Percentiles rank a stretch among this genome's conserved stretches.
Conservation (phyloP, 2,329 filamentous ascomycete genomes). For the Penicillium sp. region DNA sequence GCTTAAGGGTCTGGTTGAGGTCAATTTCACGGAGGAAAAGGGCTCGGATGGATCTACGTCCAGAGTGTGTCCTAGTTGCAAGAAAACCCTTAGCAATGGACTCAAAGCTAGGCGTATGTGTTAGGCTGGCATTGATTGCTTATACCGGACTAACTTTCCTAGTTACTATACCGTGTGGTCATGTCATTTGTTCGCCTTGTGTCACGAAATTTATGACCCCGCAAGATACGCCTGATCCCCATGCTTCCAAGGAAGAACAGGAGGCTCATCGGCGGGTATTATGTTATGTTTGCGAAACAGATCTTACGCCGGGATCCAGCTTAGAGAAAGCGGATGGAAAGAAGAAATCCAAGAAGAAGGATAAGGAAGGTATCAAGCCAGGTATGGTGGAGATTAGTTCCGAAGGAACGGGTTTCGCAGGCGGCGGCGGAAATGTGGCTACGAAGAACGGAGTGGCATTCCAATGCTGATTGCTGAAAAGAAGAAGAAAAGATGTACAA, state of each 20-base stretch:
- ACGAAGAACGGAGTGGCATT: constrained; percentile 78
- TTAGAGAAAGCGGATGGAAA: constrained; percentile 14
- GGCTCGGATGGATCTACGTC: constrained; percentile 48
- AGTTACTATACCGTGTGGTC: constrained; percentile 83
- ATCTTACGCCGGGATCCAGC: constrained; percentile 56
- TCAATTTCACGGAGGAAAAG: constrained; percentile 74
- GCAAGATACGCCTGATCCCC: constrained; percentile 56
- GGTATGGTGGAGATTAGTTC: constrained; percentile 78
- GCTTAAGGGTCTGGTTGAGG: constrained; percentile 71
- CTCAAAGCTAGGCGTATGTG: constrained; percentile 68
- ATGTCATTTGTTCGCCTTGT: constrained; percentile 85
- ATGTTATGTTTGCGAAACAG: constrained; percentile 86
- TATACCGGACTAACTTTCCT: background rate
- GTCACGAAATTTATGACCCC: constrained; percentile 78
- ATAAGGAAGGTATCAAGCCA: constrained; percentile 58
- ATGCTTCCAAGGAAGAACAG: constrained; percentile 55
- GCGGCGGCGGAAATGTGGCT: constrained; percentile 78
- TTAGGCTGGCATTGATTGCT: background rate
- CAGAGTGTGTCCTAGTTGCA: constrained; percentile 77
- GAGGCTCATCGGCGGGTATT: constrained; percentile 50
- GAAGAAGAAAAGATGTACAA: background rate
- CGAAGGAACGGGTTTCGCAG: constrained; percentile 90
- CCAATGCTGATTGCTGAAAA: constrained; percentile 61
- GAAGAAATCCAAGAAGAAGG: constrained; percentile 38
- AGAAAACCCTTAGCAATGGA: constrained; percentile 77